Conservation (phyloP, 2,329 filamentous ascomycete species). For the Stagonosporopsis tanaceti region DNA sequence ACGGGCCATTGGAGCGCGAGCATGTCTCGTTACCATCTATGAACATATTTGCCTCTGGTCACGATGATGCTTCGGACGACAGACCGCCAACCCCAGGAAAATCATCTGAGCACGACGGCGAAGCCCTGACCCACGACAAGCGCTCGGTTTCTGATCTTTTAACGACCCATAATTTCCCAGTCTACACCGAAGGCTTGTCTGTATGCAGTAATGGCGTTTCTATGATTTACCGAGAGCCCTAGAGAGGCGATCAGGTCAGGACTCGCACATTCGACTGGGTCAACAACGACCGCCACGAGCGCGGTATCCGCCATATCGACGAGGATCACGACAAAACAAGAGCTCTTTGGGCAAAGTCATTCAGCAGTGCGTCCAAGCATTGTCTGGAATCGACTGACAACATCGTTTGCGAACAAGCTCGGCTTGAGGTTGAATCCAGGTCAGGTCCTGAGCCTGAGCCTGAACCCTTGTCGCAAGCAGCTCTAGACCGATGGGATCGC, state of each 20-base stretch:
- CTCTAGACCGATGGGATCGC: background rate
- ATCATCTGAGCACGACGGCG: background rate
- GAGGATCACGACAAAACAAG: background rate
- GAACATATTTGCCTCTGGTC: conserved; percentile 1
- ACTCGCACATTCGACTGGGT: conserved; percentile 2
- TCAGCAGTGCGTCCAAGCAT: background rate
- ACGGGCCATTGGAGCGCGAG: background rate
- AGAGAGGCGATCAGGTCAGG: conserved; percentile 6
- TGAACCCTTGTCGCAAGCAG: background rate
- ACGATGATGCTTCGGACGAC: background rate
- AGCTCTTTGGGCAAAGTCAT: background rate
- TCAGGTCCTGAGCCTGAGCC: background rate
- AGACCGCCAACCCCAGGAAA: background rate
- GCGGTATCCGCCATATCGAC: conserved; percentile 3
- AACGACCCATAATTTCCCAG: background rate
- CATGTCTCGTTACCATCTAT: background rate
- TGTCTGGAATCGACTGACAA: background rate
- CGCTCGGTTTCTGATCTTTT: background rate
- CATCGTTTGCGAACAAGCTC: too few species aligned
- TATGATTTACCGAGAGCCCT: conserved; percentile 1
- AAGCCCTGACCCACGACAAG: background rate
- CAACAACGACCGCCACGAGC: conserved; percentile 3
- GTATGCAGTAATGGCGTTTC: conserved; percentile 4
- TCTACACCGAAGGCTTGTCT: conserved; percentile 1
- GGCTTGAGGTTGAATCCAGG: background rate